Conservation (phyloP, 2,329 filamentous ascomycete species). For the Dryadomyces quercivorus region DNA sequence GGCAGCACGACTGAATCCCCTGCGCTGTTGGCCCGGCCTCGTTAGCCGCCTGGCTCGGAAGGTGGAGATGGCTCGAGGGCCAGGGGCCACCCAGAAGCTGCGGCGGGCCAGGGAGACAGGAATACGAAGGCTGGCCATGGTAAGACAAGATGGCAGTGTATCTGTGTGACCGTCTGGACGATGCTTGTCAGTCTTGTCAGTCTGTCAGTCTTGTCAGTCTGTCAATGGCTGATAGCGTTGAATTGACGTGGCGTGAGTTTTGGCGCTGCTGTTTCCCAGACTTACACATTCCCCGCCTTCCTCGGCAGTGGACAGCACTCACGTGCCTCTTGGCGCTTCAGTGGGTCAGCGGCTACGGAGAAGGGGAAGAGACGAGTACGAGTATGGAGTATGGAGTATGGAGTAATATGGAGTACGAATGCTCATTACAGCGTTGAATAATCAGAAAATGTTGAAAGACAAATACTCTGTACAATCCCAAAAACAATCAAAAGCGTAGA, state of each 20-base stretch:
- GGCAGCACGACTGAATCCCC: conserved; percentile 5
- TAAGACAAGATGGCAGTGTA: not conserved
- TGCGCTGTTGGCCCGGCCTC: not conserved
- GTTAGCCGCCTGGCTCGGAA: no score
- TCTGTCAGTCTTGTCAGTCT: not conserved
- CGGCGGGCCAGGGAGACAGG: not conserved
- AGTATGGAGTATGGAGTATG: no score
- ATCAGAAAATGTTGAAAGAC: no score
- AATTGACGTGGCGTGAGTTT: not conserved
- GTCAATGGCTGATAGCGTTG: no score
- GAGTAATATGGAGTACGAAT: no score
- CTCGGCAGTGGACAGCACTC: not conserved
- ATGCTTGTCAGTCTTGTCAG: not conserved
- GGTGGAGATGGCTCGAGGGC: not conserved
- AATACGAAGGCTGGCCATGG: not conserved
- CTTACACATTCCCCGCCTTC: not conserved
- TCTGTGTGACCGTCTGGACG: not conserved
- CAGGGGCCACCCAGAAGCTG: not conserved
- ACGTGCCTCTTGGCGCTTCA: not conserved
- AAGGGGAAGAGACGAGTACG: no score
- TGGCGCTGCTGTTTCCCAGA: not conserved
- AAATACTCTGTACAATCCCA: no score
- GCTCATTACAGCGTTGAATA: no score
- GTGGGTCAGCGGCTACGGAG: no score
- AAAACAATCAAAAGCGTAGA: no score